These are phyloP conservation scores for Dillenia turbinata DNA, from an alignment of 164 flowering plant genomes.

Conservation along the genomic window DNA sequence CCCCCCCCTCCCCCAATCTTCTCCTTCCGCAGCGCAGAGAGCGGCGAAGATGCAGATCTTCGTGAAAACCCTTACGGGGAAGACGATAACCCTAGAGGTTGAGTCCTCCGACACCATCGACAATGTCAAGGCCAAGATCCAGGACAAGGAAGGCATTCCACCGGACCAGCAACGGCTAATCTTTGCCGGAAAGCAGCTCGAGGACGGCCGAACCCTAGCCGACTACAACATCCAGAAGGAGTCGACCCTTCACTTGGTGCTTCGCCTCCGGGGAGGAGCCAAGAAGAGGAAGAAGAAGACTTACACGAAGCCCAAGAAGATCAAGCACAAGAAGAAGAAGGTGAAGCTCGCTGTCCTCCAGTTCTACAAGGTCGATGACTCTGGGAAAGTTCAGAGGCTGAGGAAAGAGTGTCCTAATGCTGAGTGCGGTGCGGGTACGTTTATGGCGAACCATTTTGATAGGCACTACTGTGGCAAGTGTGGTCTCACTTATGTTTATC, in stretches of 20 bases:
- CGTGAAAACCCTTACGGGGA: slow-evolving; percentile 59
- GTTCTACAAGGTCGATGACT: slow-evolving; percentile 64
- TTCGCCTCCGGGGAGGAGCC: slow-evolving; percentile 45
- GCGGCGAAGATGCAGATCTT: slow-evolving; percentile 48
- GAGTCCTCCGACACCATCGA: slow-evolving; percentile 58
- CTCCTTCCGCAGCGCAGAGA: background rate
- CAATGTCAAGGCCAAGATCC: slow-evolving; percentile 63
- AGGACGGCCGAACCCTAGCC: slow-evolving; percentile 56
- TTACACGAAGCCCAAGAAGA: slow-evolving; percentile 68
- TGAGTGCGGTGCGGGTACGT: slow-evolving; percentile 67
- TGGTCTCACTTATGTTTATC: slow-evolving; percentile 54
- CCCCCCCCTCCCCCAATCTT: too few relatives aligned
- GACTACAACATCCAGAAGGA: slow-evolving; percentile 73
- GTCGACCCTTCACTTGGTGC: slow-evolving; percentile 32
- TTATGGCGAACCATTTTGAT: slow-evolving; percentile 69
- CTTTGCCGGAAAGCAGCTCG: slow-evolving; percentile 65
- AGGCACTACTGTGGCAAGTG: slow-evolving; percentile 68
- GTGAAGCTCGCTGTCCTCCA: slow-evolving; percentile 62
- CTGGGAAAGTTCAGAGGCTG: slow-evolving; percentile 60
- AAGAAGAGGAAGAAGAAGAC: slow-evolving; percentile 72
- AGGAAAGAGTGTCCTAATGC: slow-evolving; percentile 70
- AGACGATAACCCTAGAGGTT: slow-evolving; percentile 47
- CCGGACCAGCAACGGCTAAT: slow-evolving; percentile 62
- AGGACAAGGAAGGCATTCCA: slow-evolving; percentile 64
- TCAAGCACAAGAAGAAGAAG: slow-evolving; percentile 69